Evolutionary conservation across 2,329 filamentous ascomycete species (phyloP).

Genomic region (Monosporascus ibericus): DNA sequence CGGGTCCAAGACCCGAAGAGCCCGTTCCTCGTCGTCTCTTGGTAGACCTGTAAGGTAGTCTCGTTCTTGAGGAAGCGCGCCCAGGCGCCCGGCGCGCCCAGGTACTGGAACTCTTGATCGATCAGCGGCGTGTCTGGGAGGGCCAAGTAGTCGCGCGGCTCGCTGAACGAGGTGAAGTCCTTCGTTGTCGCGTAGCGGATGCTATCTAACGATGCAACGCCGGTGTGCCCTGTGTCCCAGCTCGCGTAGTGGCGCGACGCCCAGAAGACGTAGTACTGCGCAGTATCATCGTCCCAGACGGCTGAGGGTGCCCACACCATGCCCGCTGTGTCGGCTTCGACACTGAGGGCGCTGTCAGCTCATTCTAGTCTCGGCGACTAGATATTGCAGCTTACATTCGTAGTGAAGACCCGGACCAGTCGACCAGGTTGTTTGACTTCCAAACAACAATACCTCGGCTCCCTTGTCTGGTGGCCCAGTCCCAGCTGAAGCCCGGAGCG

Average conservation of each 20-base stretch:
- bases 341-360: slow-evolving; percentile 4
- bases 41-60: slow-evolving; percentile 40
- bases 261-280: slow-evolving; percentile 44
- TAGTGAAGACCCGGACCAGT: slow-evolving; percentile 25
- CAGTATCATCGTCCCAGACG: slow-evolving; percentile 27
- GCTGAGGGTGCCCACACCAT: slow-evolving; percentile 33
- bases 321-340: slow-evolving; percentile 28
- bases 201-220: slow-evolving; percentile 30
- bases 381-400: slow-evolving; percentile 11
- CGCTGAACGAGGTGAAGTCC: slow-evolving; percentile 43
- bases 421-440: slow-evolving; percentile 28
- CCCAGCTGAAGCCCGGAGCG: slow-evolving; percentile 28
- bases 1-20: slow-evolving; percentile 43
- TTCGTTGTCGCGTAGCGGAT: slow-evolving; percentile 45
- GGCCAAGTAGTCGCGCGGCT: slow-evolving; percentile 38
- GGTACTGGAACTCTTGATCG: slow-evolving; percentile 41
- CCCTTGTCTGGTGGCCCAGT: slow-evolving; percentile 27
- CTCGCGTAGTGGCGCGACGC: slow-evolving; percentile 36
- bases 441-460: slow-evolving; percentile 31
- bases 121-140: slow-evolving; percentile 37
- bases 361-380: neutral
- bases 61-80: slow-evolving; percentile 47
- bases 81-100: slow-evolving; percentile 33
- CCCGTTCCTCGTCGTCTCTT: slow-evolving; percentile 37
- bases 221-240: slow-evolving; percentile 38